Conservation (phyloP, 2,329 filamentous ascomycete species). For the Nemania bipapillata region DNA sequence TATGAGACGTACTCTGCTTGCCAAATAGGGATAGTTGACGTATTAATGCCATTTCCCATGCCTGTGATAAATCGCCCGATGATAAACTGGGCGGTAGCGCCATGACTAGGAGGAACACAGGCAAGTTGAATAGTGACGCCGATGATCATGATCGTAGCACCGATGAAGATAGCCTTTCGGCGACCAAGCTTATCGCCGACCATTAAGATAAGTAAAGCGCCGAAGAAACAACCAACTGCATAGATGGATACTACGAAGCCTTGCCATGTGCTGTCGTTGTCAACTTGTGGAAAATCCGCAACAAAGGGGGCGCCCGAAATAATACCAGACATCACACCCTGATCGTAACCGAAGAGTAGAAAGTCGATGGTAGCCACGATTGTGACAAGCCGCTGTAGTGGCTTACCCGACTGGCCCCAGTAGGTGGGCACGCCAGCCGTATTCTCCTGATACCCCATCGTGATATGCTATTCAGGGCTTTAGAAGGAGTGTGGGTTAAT, state of each 20-base stretch:
- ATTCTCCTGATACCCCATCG: conserved; percentile 48
- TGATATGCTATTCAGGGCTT: conserved; percentile 15
- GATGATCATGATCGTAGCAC: conserved; percentile 64
- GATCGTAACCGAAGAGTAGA: conserved; percentile 50
- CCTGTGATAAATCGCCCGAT: conserved; percentile 62
- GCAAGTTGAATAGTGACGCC: conserved; percentile 66
- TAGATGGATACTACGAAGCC: conserved; percentile 57
- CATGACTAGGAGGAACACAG: conserved; percentile 58
- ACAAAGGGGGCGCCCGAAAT: conserved; percentile 47
- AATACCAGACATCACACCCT: conserved; percentile 52
- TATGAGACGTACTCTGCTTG: conserved; percentile 51
- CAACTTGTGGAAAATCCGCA: conserved; percentile 49
- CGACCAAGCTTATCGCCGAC: conserved; percentile 66
- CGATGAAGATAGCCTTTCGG: conserved; percentile 64
- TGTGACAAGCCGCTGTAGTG: conserved; percentile 48
- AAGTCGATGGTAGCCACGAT: conserved; percentile 47
- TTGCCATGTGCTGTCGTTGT: conserved; percentile 50
- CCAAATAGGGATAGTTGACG: conserved; percentile 58
- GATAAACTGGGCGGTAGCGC: conserved; percentile 61
- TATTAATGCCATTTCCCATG: conserved; percentile 63
- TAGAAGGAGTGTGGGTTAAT: conserved; percentile 11
- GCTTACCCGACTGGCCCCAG: conserved; percentile 49
- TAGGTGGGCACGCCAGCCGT: conserved; percentile 48
- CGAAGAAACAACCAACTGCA: conserved; percentile 57
- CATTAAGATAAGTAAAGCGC: conserved; percentile 54